Evolutionary conservation across 1,139 yeast species (phyloP), one percentile per base, ranked within the genome.

Genomic region (Kluyveromyces sp.): DNA sequence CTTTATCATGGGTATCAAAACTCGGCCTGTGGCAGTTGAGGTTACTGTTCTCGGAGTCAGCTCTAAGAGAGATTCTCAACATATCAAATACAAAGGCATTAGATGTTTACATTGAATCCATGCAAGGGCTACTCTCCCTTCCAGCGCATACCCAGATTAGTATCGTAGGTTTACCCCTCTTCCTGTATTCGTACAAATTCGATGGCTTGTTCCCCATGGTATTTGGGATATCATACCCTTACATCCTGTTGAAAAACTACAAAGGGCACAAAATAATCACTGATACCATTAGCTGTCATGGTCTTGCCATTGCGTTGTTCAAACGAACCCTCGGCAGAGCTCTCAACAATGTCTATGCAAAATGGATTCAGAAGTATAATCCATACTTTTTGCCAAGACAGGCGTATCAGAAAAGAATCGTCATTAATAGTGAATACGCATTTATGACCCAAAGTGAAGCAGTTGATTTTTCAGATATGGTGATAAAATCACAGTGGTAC

Each of bases 11-110:
- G 47, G 45, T 49, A 41, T 51, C 50, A 26, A 49, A 48, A 30
- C 38, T 51, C 9, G 56, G 55, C 3, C 37, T 53, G 8, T 50
- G 52, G 52, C 53, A 51, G 39, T 40, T 53, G 31, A 43, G 56
- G 39, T 40, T 44, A 32, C 25, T 53, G 12, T 51, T 53, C 3
- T 71, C 71, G 1, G 59, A 53, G 22, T 56, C 63, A 39, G 63
- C 65, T 1, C 52, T 65, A 35, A 44, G 62, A 44, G 50, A 52
- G 15, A 39, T 72, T 9, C 58, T 70, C 47, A 61, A 63, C 28
- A 57, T 70, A 8, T 59, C 64, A 4, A 51, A 58, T 3, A 50
- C 56, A 4, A 49, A 48, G 32, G 55, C 49, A 4, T 40, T 54
- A 19, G 55, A 51, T 42, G 54, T 52, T 3, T 53, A 51, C 36